Base-by-base conservation (phyloP, 208 protist genomes). In the Leishmania martiniquensis region DNA sequence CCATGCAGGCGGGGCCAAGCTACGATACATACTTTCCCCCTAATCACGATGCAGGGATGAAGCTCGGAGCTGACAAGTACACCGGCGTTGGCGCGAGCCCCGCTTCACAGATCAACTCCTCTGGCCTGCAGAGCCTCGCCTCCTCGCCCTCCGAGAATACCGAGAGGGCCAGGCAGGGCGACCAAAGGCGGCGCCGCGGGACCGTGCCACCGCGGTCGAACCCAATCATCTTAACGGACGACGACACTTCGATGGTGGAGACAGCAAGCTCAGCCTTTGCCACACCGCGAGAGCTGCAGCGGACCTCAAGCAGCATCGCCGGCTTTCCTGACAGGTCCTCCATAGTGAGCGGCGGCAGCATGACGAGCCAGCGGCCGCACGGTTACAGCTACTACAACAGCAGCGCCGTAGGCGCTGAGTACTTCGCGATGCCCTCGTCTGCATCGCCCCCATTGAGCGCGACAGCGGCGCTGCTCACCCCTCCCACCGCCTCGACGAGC, bases 301-400 rank as follows among this genome's bases (percentile, higher is more conserved):
- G 51, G 52, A 29, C 20, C 42, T 55, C 17, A 12, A 49, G 71
- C 72, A 77, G 63, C 39, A 32, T 65, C 25, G 45, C 77, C 37
- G 57, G 77, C 62, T 6, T 76, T 10, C 39, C 77, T 22, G 47
- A 72, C 62, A 81, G 72, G 37, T 20, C 39, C 15, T 77, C 72
- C 52, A 69, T 82, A 44, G 42, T 74, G 22, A 82, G 78, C 66
- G 54, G 75, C 32, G 78, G 78, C 42, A 82, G 78, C 72, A 77
- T 82, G 72, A 62, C 9, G 55, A 82, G 78, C 55, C 32, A 66
- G 78, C 78, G 54, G 39, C 32, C 78, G 29, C 78, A 82, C 66
- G 78, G 72, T 22, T 82, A 82, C 73, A 32, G 34, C 25, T 82
- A 77, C 66, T 82, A 82, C 55, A 82, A 82, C 72, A 82, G 78